phyloP scores from a whole-genome alignment of 2,329 filamentous ascomycete genomes.

The Escovopsis sp. region DNA sequence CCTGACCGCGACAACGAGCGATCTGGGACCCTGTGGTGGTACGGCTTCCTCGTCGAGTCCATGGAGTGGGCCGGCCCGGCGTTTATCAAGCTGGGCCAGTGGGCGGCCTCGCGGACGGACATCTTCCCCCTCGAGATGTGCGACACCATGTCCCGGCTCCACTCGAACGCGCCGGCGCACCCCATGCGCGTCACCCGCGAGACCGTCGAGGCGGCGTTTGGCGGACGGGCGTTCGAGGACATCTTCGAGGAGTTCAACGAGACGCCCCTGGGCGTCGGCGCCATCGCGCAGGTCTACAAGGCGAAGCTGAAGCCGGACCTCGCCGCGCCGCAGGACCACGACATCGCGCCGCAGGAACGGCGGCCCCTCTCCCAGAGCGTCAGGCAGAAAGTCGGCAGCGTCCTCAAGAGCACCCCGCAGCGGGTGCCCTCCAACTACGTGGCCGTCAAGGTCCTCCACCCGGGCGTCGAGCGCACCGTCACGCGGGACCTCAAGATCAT shows the following conservation, averaged over 20 bases:
- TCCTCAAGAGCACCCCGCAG: conserved; percentile 75
- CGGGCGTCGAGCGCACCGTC: conserved; percentile 76
- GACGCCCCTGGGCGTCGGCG: conserved; percentile 77
- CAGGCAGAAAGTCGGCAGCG: conserved; percentile 65
- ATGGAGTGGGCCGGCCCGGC: conserved; percentile 93
- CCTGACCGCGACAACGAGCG: conserved; percentile 58
- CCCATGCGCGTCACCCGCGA: conserved; percentile 64
- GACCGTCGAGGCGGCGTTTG: conserved; percentile 71
- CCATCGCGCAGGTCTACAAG: conserved; percentile 95
- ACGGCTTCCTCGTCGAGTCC: conserved; percentile 65
- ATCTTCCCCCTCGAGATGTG: conserved; percentile 94
- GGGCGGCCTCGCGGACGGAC: conserved; percentile 90
- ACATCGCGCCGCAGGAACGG: conserved; percentile 18
- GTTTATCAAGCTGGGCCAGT: conserved; percentile 98
- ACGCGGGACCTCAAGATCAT: conserved; percentile 89
- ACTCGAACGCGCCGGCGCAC: conserved; percentile 89
- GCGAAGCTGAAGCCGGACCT: conserved; percentile 77
- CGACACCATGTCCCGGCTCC: conserved; percentile 80
- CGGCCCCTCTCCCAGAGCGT: conserved; percentile 47
- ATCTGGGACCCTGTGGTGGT: conserved; percentile 85
- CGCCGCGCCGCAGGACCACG: conserved; percentile 46
- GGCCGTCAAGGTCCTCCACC: conserved; percentile 90
- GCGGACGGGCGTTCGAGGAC: conserved; percentile 64
- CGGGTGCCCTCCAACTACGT: conserved; percentile 84
- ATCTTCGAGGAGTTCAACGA: conserved; percentile 96